A percentile compares a stretch with the other conserved stretches of the same genome.
Evolutionary conservation across 2,329 filamentous ascomycete genomes (phyloP).

Genomic region (Microdochium trichocladiopsis): DNA sequence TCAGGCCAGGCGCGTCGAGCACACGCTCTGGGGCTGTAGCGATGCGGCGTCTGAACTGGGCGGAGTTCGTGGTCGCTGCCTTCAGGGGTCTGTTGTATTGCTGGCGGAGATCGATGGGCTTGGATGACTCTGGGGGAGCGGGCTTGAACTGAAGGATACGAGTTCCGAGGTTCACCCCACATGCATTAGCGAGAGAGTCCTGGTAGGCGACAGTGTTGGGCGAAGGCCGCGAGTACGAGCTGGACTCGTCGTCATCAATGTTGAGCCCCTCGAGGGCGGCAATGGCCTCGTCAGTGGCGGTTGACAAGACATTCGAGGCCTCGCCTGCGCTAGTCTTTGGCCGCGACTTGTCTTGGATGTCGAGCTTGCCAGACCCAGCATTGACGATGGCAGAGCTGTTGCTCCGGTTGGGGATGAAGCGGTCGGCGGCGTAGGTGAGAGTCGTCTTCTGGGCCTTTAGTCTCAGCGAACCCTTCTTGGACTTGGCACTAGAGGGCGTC

Average conservation of each 20-base stretch:
- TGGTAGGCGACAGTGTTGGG: constrained; percentile 88
- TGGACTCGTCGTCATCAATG: constrained; percentile 63
- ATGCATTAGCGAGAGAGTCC: constrained; percentile 82
- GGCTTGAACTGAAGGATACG: constrained; percentile 98
- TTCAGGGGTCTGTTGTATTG: constrained; percentile 98
- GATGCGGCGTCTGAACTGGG: constrained; percentile 85
- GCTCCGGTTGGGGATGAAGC: constrained; percentile 91
- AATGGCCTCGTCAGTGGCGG: constrained; percentile 72
- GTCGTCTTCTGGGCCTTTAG: constrained; percentile 66
- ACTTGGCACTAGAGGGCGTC: constrained; percentile 45
- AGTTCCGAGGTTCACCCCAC: constrained; percentile 87
- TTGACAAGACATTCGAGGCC: constrained; percentile 69
- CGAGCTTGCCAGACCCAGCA: constrained; percentile 75
- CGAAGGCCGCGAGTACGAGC: constrained; percentile 68
- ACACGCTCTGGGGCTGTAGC: constrained; percentile 94
- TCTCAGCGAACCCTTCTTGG: constrained; percentile 46
- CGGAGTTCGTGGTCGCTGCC: constrained; percentile 62
- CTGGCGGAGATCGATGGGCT: constrained; percentile 92
- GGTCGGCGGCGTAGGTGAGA: constrained; percentile 73
- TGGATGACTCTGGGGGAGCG: constrained; percentile 93
- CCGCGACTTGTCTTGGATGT: constrained; percentile 60
- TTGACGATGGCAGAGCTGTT: constrained; percentile 86
- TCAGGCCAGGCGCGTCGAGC: constrained; percentile 87
- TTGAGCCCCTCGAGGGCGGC: constrained; percentile 74
- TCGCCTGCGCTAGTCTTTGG: constrained; percentile 66